Conservation (phyloP, 176 grass and related monocot species). For the Cymbopogon citratus region DNA sequence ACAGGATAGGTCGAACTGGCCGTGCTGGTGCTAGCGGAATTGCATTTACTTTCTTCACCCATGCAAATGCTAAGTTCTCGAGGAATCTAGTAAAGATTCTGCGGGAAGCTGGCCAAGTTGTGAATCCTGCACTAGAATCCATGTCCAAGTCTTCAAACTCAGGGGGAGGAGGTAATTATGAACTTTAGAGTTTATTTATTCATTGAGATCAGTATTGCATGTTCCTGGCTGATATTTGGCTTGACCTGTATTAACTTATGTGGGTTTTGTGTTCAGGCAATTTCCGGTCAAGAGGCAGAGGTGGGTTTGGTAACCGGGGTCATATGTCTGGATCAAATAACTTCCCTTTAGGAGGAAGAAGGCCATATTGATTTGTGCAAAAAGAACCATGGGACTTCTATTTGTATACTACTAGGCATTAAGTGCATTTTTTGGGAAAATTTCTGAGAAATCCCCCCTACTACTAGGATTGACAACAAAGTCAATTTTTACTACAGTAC, state of each 20-base stretch:
- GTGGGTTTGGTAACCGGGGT: constrained; percentile 50
- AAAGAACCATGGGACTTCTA: not conserved
- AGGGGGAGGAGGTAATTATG: constrained; percentile 44
- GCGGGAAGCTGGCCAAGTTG: constrained; percentile 72
- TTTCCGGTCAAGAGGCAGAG: constrained; percentile 59
- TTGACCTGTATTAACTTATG: not conserved
- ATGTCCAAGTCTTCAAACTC: constrained; percentile 48
- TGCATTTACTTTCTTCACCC: constrained; percentile 87
- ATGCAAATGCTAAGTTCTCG: constrained; percentile 61
- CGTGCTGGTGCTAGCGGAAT: constrained; percentile 88
- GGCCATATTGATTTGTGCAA: constrained; percentile 29
- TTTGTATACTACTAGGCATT: constrained; percentile 32
- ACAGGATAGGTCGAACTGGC: constrained; percentile 93
- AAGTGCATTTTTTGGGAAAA: constrained; percentile 40
- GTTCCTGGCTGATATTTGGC: not conserved
- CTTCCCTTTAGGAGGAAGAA: constrained; percentile 45
- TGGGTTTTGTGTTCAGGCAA: constrained; percentile 39
- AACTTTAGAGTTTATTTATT: not conserved
- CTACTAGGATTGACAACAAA: constrained; percentile 3
- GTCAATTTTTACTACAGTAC: not conserved
- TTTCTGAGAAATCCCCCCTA: not conserved
- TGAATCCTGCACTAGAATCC: constrained; percentile 66
- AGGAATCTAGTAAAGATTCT: constrained; percentile 86
- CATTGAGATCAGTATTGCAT: too few species aligned
- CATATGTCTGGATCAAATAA: constrained; percentile 49